Percentiles rank a stretch among this genome's conserved stretches.
Evolutionary conservation across 1,284 basidiomycete genomes (phyloP).

Genomic region (Hortiboletus rubellus): DNA sequence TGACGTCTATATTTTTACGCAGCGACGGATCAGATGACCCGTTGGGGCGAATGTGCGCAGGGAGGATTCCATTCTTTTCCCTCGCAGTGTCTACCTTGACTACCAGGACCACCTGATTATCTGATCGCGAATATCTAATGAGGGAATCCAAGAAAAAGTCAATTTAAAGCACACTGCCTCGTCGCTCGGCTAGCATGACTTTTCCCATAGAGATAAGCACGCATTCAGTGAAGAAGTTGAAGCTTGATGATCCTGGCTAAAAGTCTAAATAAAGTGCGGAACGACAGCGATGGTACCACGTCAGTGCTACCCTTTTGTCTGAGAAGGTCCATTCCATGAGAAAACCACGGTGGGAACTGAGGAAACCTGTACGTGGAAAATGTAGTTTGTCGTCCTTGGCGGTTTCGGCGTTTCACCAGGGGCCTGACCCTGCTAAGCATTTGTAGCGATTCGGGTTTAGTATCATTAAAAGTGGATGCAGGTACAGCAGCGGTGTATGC

Average conservation of each 20-base stretch:
- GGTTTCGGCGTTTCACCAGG: slow-evolving; percentile 6
- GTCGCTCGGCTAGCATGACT: slow-evolving; percentile 8
- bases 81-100: slow-evolving; percentile 17
- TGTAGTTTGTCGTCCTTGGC: background rate
- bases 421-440: slow-evolving; percentile 10
- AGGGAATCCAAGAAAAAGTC: slow-evolving; percentile 23
- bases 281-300: slow-evolving; percentile 14
- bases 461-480: slow-evolving; percentile 24
- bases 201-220: slow-evolving; percentile 16
- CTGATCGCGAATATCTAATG: slow-evolving; percentile 7
- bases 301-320: slow-evolving; percentile 12
- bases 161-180: slow-evolving; percentile 32
- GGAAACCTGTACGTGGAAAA: slow-evolving; percentile 12
- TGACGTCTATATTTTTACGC: background rate
- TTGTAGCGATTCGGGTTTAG: background rate
- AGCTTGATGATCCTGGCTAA: slow-evolving; percentile 24
- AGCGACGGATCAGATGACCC: slow-evolving; percentile 12
- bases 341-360: slow-evolving; percentile 11
- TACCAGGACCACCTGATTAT: slow-evolving; percentile 10
- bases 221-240: slow-evolving; percentile 11
- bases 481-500: slow-evolving; percentile 21
- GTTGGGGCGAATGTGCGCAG: background rate
- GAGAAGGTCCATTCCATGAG: slow-evolving; percentile 5
- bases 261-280: slow-evolving; percentile 30
- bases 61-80: slow-evolving; percentile 19